Conservation (phyloP, 2,329 filamentous ascomycete genomes). For the Penicillium sp. region DNA sequence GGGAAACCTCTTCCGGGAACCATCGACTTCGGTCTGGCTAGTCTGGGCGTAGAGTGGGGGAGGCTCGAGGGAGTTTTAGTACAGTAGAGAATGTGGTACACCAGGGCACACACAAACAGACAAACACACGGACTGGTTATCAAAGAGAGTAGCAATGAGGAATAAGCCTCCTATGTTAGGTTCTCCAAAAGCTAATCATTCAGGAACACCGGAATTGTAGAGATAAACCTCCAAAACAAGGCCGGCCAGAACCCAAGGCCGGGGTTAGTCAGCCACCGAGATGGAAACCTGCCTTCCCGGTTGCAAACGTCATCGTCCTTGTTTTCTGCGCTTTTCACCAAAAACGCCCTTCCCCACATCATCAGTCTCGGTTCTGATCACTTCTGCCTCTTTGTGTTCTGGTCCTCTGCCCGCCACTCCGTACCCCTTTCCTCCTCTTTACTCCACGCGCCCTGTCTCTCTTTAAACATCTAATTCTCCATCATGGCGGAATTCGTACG, state of each 20-base stretch:
- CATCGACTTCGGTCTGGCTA: constrained; percentile 13
- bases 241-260: neutral
- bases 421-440: constrained; percentile 3
- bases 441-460: constrained; percentile 6
- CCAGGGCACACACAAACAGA: neutral
- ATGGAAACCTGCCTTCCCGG: constrained; percentile 27
- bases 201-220: neutral
- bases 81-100: neutral
- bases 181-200: neutral
- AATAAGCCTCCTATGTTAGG: neutral
- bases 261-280: constrained; percentile 9
- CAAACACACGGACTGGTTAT: neutral
- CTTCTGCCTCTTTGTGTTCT: neutral
- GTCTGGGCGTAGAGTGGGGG: constrained; percentile 10
- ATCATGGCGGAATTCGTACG: constrained; percentile 99
- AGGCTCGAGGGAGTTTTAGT: constrained; percentile 9
- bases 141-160: neutral
- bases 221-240: neutral
- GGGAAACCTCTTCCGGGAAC: constrained; percentile 12
- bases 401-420: constrained; percentile 7
- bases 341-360: constrained; percentile 40
- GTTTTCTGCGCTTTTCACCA: constrained; percentile 36
- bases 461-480: constrained; percentile 34
- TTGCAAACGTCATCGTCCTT: constrained; percentile 43
- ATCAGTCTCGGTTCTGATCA: constrained; percentile 8